phyloP scores from a whole-genome alignment of 2,329 filamentous ascomycete genomes.

The Stemphylium vesicarium region DNA sequence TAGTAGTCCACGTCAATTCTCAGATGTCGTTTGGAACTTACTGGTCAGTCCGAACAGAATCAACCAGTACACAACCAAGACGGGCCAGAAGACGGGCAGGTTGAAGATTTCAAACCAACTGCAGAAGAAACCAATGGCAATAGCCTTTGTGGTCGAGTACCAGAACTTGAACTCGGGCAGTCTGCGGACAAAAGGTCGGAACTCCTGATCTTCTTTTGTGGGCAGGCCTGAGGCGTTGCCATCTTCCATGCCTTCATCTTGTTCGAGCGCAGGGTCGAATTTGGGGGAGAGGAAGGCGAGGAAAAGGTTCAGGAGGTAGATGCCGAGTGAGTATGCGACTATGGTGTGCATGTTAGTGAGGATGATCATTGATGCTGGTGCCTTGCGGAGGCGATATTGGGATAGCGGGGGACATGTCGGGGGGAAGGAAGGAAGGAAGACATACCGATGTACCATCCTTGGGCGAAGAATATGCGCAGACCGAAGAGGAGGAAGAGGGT shows the following conservation, averaged over 20 bases:
- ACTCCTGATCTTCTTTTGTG: constrained; percentile 96
- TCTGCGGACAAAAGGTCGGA: constrained; percentile 93
- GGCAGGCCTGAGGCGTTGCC: constrained; percentile 78
- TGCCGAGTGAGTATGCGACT: constrained; percentile 97
- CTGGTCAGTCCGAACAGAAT: constrained; percentile 95
- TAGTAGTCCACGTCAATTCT: not conserved
- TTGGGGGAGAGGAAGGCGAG: constrained; percentile 98
- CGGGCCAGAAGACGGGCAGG: constrained; percentile 98
- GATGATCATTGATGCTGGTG: not conserved
- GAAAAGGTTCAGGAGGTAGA: constrained; percentile 99
- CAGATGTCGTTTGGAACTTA: constrained; percentile 57
- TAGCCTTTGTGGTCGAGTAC: constrained; percentile 90
- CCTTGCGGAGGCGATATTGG: not conserved
- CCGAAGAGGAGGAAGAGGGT: constrained; percentile 80
- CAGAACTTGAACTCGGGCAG: constrained; percentile 99
- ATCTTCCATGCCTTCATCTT: constrained; percentile 96
- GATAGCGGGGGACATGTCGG: not conserved
- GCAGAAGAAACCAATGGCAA: constrained; percentile 82
- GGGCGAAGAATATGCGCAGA: constrained; percentile 84
- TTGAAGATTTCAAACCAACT: constrained; percentile 95
- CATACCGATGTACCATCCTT: constrained; percentile 98
- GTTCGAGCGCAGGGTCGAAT: constrained; percentile 95
- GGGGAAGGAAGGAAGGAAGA: not conserved
- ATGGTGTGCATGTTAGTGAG: constrained; percentile 10
- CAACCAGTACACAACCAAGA: constrained; percentile 98